Evolutionary conservation across 2,329 filamentous ascomycete species (phyloP).

Genomic region (Davidsoniella virescens): DNA sequence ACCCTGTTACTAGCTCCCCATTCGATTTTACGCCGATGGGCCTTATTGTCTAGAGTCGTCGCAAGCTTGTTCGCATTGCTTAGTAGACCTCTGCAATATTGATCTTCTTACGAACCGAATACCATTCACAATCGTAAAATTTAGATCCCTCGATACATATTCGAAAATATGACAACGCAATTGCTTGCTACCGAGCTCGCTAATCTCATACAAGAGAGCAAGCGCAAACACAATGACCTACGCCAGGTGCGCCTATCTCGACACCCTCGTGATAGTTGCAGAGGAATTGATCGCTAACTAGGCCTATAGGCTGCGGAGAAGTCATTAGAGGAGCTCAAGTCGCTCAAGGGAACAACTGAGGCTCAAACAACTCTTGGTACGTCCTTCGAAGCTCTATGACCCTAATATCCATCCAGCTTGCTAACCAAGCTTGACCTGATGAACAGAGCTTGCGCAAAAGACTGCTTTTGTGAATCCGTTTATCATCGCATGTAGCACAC

Average conservation of each 20-base stretch:
- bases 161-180: conserved; percentile 61
- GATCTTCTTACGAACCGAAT: too few relatives aligned
- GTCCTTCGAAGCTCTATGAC: conserved; percentile 15
- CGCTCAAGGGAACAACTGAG: conserved; percentile 57
- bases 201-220: conserved; percentile 88
- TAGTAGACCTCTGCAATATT: background rate
- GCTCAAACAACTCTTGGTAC: conserved; percentile 55
- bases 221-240: conserved; percentile 81
- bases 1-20: too few relatives aligned
- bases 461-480: conserved; percentile 84
- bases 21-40: too few relatives aligned
- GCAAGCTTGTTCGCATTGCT: background rate
- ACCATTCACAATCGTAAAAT: too few relatives aligned
- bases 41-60: too few relatives aligned
- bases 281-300: background rate
- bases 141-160: too few relatives aligned
- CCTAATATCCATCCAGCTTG: background rate
- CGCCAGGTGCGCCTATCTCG: conserved; percentile 44
- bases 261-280: background rate
- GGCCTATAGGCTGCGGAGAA: conserved; percentile 65
- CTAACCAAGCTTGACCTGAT: background rate
- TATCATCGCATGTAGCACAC: conserved; percentile 78
- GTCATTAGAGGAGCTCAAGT: conserved; percentile 76
- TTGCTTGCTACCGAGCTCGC: conserved; percentile 75
- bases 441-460: conserved; percentile 62